phyloP scores from a whole-genome alignment of 2,329 filamentous ascomycete species.

The Ophiostoma australiae region DNA sequence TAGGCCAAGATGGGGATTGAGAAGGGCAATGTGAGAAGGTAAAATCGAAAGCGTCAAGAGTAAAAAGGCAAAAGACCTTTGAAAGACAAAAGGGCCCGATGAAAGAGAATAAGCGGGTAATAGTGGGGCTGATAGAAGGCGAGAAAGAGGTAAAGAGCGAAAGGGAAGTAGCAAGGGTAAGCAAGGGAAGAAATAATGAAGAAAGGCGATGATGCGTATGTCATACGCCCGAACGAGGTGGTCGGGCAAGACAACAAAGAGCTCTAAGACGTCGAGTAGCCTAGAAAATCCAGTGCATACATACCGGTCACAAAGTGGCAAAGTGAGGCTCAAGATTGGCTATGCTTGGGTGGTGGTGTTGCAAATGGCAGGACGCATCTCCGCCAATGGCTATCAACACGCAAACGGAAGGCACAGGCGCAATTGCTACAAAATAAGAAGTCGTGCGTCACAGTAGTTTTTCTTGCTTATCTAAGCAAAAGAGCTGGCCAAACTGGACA shows the following conservation, averaged over 20 bases:
- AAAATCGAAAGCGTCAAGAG: not conserved
- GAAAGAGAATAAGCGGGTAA: conserved; percentile 14
- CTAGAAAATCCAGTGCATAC: not conserved
- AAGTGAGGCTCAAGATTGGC: not conserved
- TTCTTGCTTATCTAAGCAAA: too few relatives aligned
- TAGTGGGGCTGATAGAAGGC: not conserved
- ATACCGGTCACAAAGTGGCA: not conserved
- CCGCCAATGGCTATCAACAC: not conserved
- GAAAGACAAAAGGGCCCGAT: too few relatives aligned
- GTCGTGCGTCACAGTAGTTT: too few relatives aligned
- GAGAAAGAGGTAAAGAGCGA: not conserved
- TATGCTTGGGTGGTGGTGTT: not conserved
- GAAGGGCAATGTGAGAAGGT: not conserved
- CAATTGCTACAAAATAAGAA: too few relatives aligned
- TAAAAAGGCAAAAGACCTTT: not conserved
- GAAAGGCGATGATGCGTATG: not conserved
- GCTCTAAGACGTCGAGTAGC: not conserved
- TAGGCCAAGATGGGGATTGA: not conserved
- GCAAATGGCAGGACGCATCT: not conserved
- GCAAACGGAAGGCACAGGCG: not conserved
- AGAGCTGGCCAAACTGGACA: not conserved
- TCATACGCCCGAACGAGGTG: not conserved
- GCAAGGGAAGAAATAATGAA: not conserved
- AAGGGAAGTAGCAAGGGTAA: not conserved
- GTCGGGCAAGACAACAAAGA: not conserved